Conservation (phyloP, 2,329 filamentous ascomycete species). For the Aspergillus viridinutans region DNA sequence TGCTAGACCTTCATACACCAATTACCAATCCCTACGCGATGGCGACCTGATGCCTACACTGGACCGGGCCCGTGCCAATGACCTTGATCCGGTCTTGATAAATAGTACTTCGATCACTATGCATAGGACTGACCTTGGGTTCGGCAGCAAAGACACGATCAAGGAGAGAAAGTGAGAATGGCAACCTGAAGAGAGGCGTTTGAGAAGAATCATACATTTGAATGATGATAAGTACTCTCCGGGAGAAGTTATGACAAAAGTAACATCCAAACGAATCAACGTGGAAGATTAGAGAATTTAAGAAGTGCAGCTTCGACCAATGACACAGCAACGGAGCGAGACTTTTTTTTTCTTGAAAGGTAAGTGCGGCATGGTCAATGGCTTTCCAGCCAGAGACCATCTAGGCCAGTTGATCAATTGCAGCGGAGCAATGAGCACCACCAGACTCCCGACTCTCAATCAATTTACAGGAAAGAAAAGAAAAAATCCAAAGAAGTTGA, state of each 20-base stretch:
- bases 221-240: constrained; percentile 14
- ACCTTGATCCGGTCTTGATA: no score
- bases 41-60: no score
- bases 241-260: constrained; percentile 15
- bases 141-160: constrained; percentile 10
- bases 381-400: constrained; percentile 22
- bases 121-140: constrained; percentile 7
- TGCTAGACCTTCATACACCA: no score
- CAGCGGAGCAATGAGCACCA: constrained; percentile 28
- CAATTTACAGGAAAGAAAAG: constrained; percentile 31
- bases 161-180: constrained; percentile 14
- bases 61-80: no score
- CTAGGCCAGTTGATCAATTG: constrained; percentile 27
- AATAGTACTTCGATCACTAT: constrained; percentile 14
- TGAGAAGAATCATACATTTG: constrained; percentile 18
- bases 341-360: constrained; percentile 14
- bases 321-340: constrained; percentile 15
- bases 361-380: constrained; percentile 27
- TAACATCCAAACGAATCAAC: constrained; percentile 26
- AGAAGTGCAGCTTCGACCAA: constrained; percentile 16
- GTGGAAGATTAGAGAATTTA: constrained; percentile 15
- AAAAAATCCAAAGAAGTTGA: constrained; percentile 17
- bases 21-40: no score
- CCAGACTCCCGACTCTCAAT: constrained; percentile 30
- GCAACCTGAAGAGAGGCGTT: constrained; percentile 8